Conservation (phyloP, 164 flowering plant species). For the Macadamia integrifolia region DNA sequence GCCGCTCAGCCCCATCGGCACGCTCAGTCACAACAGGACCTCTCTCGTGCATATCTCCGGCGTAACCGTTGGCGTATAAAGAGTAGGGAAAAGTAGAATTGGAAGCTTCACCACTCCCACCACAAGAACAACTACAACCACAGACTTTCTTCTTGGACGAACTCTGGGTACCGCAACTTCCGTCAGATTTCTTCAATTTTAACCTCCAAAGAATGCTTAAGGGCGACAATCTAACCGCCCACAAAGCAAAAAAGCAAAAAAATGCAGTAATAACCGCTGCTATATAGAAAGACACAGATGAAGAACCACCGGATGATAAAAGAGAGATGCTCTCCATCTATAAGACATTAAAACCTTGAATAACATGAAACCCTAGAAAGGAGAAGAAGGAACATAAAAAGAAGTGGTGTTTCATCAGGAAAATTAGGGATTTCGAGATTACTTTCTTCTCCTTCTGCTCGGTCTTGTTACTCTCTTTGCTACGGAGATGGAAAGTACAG, state of each 20-base stretch:
- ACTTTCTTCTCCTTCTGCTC: not conserved
- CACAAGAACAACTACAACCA: conserved; percentile 27
- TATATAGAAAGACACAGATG: conserved; percentile 20
- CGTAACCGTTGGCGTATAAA: conserved; percentile 30
- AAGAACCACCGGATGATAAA: conserved; percentile 9
- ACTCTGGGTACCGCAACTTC: not conserved
- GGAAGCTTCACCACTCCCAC: not conserved
- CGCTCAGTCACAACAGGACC: conserved; percentile 25
- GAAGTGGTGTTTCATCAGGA: not conserved
- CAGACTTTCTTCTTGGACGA: conserved; percentile 16
- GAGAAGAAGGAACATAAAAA: not conserved
- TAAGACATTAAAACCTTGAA: conserved; percentile 47
- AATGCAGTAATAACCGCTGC: conserved; percentile 27
- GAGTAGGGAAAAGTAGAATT: not conserved
- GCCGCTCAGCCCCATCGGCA: conserved; percentile 20
- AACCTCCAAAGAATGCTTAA: not conserved
- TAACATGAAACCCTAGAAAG: conserved; percentile 33
- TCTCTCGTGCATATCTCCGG: conserved; percentile 19
- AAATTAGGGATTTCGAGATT: not conserved
- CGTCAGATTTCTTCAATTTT: conserved; percentile 1
- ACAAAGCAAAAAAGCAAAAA: conserved; percentile 33
- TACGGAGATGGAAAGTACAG: not conserved
- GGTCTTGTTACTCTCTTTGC: not conserved
- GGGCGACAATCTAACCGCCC: conserved; percentile 24
- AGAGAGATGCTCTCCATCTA: conserved; percentile 41